Percentiles rank a stretch among this genome's conserved stretches.
Conservation (phyloP, 495 filamentous ascomycete genomes). For the Penicillium cataractarum region DNA sequence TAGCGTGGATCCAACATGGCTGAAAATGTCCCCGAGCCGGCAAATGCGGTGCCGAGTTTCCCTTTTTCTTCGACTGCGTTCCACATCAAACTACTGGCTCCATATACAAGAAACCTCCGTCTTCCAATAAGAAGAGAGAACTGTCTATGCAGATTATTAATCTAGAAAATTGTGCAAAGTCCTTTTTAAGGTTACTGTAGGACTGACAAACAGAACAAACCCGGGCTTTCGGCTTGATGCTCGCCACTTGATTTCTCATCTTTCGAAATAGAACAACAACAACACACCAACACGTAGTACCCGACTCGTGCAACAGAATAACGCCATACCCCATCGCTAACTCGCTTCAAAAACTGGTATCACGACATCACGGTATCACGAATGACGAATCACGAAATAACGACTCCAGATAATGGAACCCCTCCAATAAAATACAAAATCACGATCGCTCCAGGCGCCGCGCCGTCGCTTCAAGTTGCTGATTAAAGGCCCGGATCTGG, state of each 20-base stretch:
- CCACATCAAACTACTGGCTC: no score
- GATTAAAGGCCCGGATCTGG: conserved; percentile 50
- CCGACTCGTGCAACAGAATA: neutral
- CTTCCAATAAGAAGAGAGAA: neutral
- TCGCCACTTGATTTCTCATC: neutral
- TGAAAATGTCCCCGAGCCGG: conserved; percentile 4
- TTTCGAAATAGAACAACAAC: neutral
- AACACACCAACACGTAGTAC: neutral
- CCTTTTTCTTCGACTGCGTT: neutral
- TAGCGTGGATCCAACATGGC: neutral
- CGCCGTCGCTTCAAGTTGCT: conserved; percentile 45
- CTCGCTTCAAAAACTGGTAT: conserved; percentile 10
- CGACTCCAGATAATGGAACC: conserved; percentile 8
- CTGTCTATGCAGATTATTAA: neutral
- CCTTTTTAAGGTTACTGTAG: neutral
- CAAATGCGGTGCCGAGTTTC: neutral
- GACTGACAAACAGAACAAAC: neutral
- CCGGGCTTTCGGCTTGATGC: neutral
- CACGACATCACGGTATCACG: conserved; percentile 5
- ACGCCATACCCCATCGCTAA: neutral
- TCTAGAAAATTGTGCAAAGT: neutral
- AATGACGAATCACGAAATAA: conserved; percentile 15
- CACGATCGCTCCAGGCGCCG: conserved; percentile 33
- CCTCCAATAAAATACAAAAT: neutral
- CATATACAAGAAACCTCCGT: no score